A percentile compares a stretch with the other conserved stretches of the same genome.
These are phyloP conservation scores for Aspergillus conjunctus DNA, from an alignment of 495 filamentous ascomycete genomes.

Conservation along the genomic window DNA sequence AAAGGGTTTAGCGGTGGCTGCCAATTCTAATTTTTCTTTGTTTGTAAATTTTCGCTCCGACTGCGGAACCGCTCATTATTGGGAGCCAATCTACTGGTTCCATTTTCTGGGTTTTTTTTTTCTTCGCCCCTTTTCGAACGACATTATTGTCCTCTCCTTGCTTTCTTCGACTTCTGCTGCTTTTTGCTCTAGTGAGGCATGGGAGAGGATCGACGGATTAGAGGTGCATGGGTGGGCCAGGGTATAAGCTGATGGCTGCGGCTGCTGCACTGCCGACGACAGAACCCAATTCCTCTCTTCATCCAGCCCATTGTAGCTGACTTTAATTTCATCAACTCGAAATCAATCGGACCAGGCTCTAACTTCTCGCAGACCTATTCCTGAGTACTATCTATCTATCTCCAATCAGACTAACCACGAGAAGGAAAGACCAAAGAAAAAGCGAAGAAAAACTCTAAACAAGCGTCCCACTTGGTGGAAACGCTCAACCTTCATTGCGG, in stretches of 20 bases:
- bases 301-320: not conserved
- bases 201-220: not conserved
- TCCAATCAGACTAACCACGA: not conserved
- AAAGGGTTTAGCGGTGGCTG: not conserved
- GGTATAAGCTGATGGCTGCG: not conserved
- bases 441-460: not conserved
- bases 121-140: not conserved
- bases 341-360: not conserved
- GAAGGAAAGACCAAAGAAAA: not conserved
- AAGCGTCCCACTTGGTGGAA: not conserved
- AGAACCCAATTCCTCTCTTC: not conserved
- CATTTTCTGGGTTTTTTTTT: no score
- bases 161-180: no score
- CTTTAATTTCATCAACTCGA: not conserved
- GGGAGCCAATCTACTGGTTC: conserved; percentile 1
- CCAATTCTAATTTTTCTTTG: not conserved
- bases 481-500: not conserved
- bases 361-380: not conserved
- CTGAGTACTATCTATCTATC: not conserved
- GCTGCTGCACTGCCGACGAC: not conserved
- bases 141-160: not conserved
- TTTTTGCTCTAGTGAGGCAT: not conserved
- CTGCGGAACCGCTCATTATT: not conserved
- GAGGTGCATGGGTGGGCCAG: not conserved
- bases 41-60: not conserved